Percentiles rank a stretch among this genome's conserved stretches.
These are phyloP conservation scores for Calocybe cyanea DNA, from an alignment of 768 basidiomycete genomes.

Conservation along the genomic window DNA sequence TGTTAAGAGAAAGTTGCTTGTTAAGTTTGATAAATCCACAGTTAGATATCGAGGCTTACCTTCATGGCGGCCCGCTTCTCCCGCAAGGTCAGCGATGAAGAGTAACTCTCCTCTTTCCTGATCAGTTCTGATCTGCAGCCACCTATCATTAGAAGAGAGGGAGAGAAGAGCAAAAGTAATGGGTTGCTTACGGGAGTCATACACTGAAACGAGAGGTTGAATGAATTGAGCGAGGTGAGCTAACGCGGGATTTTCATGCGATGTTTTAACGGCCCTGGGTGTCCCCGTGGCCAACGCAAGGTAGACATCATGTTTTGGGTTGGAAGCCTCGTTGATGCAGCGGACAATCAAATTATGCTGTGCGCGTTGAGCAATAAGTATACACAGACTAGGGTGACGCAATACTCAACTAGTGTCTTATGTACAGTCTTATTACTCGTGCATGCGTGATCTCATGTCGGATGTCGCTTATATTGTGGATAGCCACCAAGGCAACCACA, in stretches of 20 bases:
- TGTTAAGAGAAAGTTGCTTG: slow-evolving; percentile 28
- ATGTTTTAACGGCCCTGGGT: no score
- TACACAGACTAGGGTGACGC: no score
- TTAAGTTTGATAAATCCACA: no score
- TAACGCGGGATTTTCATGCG: no score
- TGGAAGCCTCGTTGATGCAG: slow-evolving; percentile 2
- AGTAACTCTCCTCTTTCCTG: slow-evolving; percentile 36
- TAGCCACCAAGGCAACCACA: no score
- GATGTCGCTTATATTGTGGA: no score
- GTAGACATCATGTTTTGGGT: slow-evolving; percentile 6
- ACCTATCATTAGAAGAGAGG: not conserved
- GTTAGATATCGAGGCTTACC: slow-evolving; percentile 39
- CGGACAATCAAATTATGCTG: slow-evolving; percentile 11
- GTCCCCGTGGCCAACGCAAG: slow-evolving; percentile 9
- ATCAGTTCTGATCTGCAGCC: slow-evolving; percentile 11
- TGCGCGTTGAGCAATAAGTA: not conserved
- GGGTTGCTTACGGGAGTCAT: slow-evolving; percentile 10
- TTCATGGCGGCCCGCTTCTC: slow-evolving; percentile 87
- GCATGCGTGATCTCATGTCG: no score
- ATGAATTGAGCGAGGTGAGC: not conserved
- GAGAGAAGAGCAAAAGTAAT: not conserved
- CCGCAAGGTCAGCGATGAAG: slow-evolving; percentile 76
- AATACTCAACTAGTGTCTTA: no score
- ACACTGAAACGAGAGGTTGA: not conserved
- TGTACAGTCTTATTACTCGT: no score